Conservation (phyloP, 176 grass and related monocot genomes). For the Themeda triandra region DNA sequence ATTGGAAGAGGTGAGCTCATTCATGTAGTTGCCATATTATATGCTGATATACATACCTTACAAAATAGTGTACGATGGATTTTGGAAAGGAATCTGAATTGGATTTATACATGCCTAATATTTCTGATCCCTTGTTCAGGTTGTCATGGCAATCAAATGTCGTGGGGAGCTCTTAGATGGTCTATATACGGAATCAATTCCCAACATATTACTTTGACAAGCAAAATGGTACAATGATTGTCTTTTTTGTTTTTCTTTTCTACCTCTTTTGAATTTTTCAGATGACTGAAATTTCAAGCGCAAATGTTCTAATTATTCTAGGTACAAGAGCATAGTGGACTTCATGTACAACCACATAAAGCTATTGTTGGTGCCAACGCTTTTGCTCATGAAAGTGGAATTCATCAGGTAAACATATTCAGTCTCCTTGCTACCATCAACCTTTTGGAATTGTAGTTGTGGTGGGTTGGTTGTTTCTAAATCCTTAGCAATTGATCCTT, state of each 20-base stretch:
- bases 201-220: slow-evolving; percentile 79
- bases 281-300: neutral
- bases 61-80: neutral
- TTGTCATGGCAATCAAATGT: slow-evolving; percentile 91
- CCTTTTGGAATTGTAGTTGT: neutral
- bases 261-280: slow-evolving; percentile 2
- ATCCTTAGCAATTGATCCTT: neutral
- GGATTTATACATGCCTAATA: neutral
- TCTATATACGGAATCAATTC: slow-evolving; percentile 85
- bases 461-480: neutral
- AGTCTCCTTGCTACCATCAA: neutral
- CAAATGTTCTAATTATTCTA: slow-evolving; percentile 38
- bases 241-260: neutral
- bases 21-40: slow-evolving; percentile 3
- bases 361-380: slow-evolving; percentile 99
- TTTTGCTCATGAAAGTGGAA: slow-evolving; percentile 99
- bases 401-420: slow-evolving; percentile 72
- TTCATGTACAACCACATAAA: slow-evolving; percentile 90
- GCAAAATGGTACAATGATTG: slow-evolving; percentile 76
- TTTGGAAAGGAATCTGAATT: neutral
- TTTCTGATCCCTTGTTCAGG: slow-evolving; percentile 36
- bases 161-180: slow-evolving; percentile 74
- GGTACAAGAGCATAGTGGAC: slow-evolving; percentile 97
- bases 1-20: slow-evolving; percentile 76
- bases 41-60: neutral